phyloP scores from a whole-genome alignment of 2,329 filamentous ascomycete species.

The Cordyceps militaris region DNA sequence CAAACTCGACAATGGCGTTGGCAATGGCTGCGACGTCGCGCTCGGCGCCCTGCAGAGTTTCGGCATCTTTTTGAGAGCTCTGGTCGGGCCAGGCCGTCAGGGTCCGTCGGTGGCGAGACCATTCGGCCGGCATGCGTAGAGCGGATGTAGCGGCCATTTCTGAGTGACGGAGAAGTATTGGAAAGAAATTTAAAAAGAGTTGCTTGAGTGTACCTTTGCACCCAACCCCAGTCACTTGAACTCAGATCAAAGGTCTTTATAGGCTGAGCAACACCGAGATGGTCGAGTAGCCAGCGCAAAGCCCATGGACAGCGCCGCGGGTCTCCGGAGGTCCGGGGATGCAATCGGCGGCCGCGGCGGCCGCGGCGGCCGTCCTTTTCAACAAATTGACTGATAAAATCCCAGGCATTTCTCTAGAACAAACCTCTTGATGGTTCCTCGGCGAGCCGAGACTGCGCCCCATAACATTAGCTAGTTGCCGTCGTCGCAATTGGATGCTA shows the following conservation, averaged over 20 bases:
- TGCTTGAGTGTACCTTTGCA: background rate
- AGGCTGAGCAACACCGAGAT: background rate
- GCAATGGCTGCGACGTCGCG: conserved; percentile 3
- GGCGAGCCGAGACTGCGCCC: background rate
- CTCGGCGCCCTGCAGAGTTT: conserved; percentile 4
- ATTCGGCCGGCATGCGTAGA: conserved; percentile 7
- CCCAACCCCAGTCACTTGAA: background rate
- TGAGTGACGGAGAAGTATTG: background rate
- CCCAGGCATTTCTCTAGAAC: background rate
- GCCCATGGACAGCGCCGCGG: background rate
- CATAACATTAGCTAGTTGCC: background rate
- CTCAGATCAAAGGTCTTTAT: background rate
- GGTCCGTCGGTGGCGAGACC: conserved; percentile 6
- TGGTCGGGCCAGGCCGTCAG: conserved; percentile 7
- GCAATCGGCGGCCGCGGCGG: background rate
- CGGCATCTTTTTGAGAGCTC: background rate
- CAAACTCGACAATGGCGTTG: conserved; percentile 11
- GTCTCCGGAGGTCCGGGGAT: background rate
- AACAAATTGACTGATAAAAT: background rate
- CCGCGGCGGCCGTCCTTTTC: background rate
- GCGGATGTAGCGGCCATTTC: background rate
- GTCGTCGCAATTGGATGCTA: background rate
- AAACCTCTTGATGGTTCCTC: background rate
- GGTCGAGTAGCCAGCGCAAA: background rate
- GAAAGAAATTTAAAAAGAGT: too few species aligned